Conservation (phyloP, 1,284 basidiomycete species). For the Malassezia yamatoensis region DNA sequence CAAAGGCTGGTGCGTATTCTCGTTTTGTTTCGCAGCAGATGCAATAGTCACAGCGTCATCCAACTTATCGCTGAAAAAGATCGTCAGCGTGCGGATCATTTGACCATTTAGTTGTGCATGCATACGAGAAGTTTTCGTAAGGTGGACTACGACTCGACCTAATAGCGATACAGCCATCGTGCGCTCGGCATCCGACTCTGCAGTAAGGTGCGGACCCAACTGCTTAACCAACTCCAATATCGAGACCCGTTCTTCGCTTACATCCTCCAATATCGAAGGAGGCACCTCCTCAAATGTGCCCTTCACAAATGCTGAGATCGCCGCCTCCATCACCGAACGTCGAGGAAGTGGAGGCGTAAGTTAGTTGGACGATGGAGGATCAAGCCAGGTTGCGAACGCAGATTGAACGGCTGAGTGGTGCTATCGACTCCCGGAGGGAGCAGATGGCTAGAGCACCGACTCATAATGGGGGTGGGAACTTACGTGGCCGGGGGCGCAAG, state of each 20-base stretch:
- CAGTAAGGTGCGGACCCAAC: constrained; percentile 73
- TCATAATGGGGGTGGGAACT: neutral
- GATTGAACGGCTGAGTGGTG: constrained; percentile 38
- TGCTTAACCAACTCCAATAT: constrained; percentile 75
- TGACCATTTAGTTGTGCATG: constrained; percentile 59
- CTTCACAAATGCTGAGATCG: constrained; percentile 27
- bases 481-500: constrained; percentile 9
- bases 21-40: constrained; percentile 21
- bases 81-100: constrained; percentile 61
- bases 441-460: neutral
- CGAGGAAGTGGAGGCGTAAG: neutral
- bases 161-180: constrained; percentile 59
- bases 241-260: constrained; percentile 17
- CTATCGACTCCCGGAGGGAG: constrained; percentile 26
- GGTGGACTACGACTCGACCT: constrained; percentile 23
- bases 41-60: constrained; percentile 60
- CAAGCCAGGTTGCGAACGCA: constrained; percentile 35
- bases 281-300: constrained; percentile 26
- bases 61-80: constrained; percentile 76
- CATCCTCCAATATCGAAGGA: constrained; percentile 25
- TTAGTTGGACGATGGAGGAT: constrained; percentile 5
- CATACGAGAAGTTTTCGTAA: constrained; percentile 10
- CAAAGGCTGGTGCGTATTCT: constrained; percentile 24
- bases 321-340: constrained; percentile 8
- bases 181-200: constrained; percentile 67